phyloP scores from a whole-genome alignment of 805 yeast genomes.

The Metschnikowia dekortorum region DNA sequence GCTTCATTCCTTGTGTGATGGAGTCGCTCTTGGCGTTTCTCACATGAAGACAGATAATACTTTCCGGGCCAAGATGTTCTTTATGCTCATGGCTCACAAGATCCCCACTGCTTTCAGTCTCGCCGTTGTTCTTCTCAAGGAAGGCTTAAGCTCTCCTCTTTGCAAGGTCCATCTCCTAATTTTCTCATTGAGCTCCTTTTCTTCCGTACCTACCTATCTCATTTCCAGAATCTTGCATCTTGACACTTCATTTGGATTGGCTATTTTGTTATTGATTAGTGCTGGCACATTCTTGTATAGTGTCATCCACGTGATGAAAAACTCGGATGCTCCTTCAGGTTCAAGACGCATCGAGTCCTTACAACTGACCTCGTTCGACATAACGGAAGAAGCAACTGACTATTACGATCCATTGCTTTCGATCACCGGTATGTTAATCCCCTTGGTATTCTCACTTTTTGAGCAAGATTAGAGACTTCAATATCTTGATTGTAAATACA shows the following conservation, averaged over 20 bases:
- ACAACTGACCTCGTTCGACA: conserved; percentile 8
- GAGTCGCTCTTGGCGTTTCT: conserved; percentile 66
- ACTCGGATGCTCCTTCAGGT: conserved; percentile 13
- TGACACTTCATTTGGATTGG: conserved; percentile 39
- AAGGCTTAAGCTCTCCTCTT: conserved; percentile 26
- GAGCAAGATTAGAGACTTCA: conserved; percentile 5
- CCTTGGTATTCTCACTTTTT: conserved; percentile 12
- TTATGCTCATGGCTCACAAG: conserved; percentile 66
- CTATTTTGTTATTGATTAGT: conserved; percentile 54
- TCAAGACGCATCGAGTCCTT: conserved; percentile 8
- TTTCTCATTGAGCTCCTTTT: conserved; percentile 58
- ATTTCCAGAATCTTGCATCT: conserved; percentile 28
- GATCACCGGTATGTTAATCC: conserved; percentile 12
- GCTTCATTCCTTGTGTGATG: conserved; percentile 68
- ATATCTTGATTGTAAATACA: neutral
- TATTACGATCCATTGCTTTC: conserved; percentile 4
- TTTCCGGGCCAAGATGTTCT: conserved; percentile 44
- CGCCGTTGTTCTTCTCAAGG: conserved; percentile 46
- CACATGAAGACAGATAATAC: conserved; percentile 36
- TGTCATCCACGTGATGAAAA: conserved; percentile 59
- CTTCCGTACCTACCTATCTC: conserved; percentile 50
- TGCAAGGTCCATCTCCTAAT: conserved; percentile 45
- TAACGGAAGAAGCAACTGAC: neutral
- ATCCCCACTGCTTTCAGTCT: conserved; percentile 73
- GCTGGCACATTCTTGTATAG: conserved; percentile 74